A percentile compares a stretch with the other conserved stretches of the same genome.
phyloP scores from a whole-genome alignment of 257 asterid genomes.

The Solanum virginianum region DNA sequence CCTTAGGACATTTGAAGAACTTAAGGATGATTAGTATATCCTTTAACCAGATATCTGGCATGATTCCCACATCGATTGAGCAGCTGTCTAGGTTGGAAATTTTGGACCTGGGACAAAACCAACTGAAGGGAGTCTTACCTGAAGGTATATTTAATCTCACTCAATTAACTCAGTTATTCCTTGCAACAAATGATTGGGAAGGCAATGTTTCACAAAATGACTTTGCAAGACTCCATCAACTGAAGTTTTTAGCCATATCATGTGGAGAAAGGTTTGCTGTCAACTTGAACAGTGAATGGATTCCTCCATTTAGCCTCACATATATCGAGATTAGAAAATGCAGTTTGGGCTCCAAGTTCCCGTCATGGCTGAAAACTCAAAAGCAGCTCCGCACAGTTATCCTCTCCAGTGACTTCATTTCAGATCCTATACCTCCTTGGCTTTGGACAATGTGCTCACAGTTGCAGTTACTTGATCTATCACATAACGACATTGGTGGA shows the following conservation, averaged over 20 bases:
- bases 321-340: conserved; percentile 3
- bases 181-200: not conserved
- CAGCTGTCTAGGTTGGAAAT: not conserved
- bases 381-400: not conserved
- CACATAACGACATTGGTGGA: not conserved
- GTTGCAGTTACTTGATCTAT: not conserved
- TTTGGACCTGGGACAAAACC: not conserved
- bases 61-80: conserved; percentile 4
- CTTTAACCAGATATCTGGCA: not conserved
- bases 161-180: not conserved
- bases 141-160: not conserved
- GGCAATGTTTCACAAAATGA: conserved; percentile 7
- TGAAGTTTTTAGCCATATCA: conserved; percentile 12
- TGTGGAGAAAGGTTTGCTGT: not conserved
- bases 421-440: conserved; percentile 17
- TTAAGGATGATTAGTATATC: not conserved
- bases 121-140: not conserved
- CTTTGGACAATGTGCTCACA: conserved; percentile 4
- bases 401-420: not conserved
- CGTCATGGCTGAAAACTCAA: conserved; percentile 12
- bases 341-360: conserved; percentile 12
- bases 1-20: not conserved
- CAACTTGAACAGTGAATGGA: conserved; percentile 9
- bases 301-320: conserved; percentile 14
- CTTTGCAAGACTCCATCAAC: conserved; percentile 1